Evolutionary conservation across 2,329 filamentous ascomycete species (phyloP), one percentile per base, ranked within the genome.

Genomic region (Phoma sp.): DNA sequence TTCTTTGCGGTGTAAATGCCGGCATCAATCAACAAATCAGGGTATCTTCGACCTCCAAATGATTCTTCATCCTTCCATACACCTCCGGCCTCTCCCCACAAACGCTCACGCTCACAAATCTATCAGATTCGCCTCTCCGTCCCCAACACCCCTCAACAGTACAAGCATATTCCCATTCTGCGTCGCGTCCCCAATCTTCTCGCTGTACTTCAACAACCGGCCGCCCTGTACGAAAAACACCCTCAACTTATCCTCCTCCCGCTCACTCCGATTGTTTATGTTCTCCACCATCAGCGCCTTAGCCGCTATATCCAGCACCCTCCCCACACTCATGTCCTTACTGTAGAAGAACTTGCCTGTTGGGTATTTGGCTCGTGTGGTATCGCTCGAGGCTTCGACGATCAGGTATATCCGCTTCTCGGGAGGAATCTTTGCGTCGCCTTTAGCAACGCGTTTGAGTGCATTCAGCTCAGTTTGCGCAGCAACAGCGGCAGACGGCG

Each of bases 161-260:
- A 98, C 92, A 60, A 99, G 86, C 9, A 92, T 97, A 71, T 99
- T 93, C 1, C 95, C 95, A 62, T 85, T 93, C 60, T 85, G 85
- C 54, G 96, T 79, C 25, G 81, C 82, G 47, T 81, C 80, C 4
- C 91, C 92, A 50, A 96, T 80, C 79, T 93, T 93, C 75, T 97
- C 93, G 23, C 84, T 86, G 68, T 96, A 99, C 56, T 95, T 93
- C 59, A 99, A 75, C 58, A 99, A 74, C 53, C 91, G 80, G 0
- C 95, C 95, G 0, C 89, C 90, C 71, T 99, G 93, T 0, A 99
- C 90, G 72, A 98, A 93, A 69, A 96, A 99, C 0, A 99, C 86
- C 7, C 95, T 80, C 61, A 99, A 73, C 74, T 89, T 89, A 55
- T 92, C 88, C 71, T 89, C 87, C 77, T 96, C 91, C 10, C 88